phyloP scores from a whole-genome alignment of 768 basidiomycete species.

The Calvatia gigantea region DNA sequence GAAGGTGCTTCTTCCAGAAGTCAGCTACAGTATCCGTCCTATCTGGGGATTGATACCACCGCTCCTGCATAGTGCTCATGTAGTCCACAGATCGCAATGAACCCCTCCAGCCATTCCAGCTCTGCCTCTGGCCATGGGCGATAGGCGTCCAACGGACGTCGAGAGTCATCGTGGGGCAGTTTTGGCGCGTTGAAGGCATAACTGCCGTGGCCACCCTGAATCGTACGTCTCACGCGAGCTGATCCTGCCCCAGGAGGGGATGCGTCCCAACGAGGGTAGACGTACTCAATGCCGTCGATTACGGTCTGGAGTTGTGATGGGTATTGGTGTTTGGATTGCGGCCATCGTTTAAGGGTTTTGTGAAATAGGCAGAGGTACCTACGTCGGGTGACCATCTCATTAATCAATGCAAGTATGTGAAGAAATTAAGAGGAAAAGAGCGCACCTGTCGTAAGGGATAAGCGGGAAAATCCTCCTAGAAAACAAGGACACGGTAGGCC shows the following conservation, averaged over 20 bases:
- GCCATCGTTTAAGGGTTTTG: neutral
- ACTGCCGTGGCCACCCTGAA: neutral
- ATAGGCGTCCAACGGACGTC: neutral
- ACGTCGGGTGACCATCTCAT: too few relatives aligned
- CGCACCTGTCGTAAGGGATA: too few relatives aligned
- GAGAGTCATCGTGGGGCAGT: neutral
- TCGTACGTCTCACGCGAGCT: too few relatives aligned
- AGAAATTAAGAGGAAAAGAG: too few relatives aligned
- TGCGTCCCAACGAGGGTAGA: neutral
- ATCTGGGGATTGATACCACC: conserved; percentile 14
- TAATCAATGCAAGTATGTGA: too few relatives aligned
- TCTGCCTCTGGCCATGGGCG: conserved; percentile 18
- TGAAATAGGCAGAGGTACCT: neutral
- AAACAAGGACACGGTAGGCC: too few relatives aligned
- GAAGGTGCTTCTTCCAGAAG: conserved; percentile 18
- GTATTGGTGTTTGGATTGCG: conserved; percentile 13
- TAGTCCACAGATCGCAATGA: conserved; percentile 20
- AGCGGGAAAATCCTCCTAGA: too few relatives aligned
- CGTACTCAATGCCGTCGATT: conserved; percentile 13
- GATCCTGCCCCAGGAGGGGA: neutral
- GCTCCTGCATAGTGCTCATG: conserved; percentile 20
- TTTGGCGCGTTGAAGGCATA: conserved; percentile 8
- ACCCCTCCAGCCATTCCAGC: conserved; percentile 24
- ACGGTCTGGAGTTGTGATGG: conserved; percentile 14
- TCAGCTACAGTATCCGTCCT: conserved; percentile 19